phyloP scores from a whole-genome alignment of 495 filamentous ascomycete genomes.

The Cladorrhinum samala region DNA sequence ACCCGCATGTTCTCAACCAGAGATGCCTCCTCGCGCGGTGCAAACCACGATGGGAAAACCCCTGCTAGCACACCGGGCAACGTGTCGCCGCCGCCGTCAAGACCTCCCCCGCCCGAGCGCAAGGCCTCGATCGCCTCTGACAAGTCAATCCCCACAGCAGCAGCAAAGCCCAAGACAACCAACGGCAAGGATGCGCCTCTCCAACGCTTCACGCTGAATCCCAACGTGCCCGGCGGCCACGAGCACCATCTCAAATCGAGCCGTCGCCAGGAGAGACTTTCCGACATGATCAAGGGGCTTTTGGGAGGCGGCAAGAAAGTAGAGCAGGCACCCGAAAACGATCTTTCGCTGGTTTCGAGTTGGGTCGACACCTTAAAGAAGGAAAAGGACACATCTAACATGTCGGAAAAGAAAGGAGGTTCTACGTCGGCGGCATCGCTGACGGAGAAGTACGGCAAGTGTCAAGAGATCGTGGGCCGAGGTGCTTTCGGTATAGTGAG shows the following conservation, averaged over 20 bases:
- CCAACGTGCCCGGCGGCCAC: slow-evolving; percentile 55
- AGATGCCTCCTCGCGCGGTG: slow-evolving; percentile 25
- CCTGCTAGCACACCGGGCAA: slow-evolving; percentile 6
- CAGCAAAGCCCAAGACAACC: slow-evolving; percentile 16
- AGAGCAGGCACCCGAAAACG: slow-evolving; percentile 68
- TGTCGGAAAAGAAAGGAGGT: slow-evolving; percentile 65
- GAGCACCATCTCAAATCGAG: slow-evolving; percentile 80
- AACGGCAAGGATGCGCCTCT: slow-evolving; percentile 23
- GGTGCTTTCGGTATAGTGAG: slow-evolving; percentile 96
- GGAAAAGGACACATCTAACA: slow-evolving; percentile 66
- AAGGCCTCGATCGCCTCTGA: slow-evolving; percentile 27
- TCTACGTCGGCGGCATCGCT: slow-evolving; percentile 74
- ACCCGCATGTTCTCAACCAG: slow-evolving; percentile 48
- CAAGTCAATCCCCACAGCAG: slow-evolving; percentile 10
- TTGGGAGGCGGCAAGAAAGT: slow-evolving; percentile 59
- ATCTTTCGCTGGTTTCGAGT: slow-evolving; percentile 85
- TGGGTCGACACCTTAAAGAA: slow-evolving; percentile 93
- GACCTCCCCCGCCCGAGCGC: slow-evolving; percentile 22
- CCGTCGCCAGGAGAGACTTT: slow-evolving; percentile 89
- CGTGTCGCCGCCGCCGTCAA: slow-evolving; percentile 14
- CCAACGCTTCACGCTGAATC: slow-evolving; percentile 39
- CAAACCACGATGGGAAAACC: slow-evolving; percentile 16
- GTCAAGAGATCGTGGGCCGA: slow-evolving; percentile 95
- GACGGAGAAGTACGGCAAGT: slow-evolving; percentile 97
- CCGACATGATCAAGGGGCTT: slow-evolving; percentile 82